Evolutionary conservation across 2,329 filamentous ascomycete species (phyloP), one percentile per base, ranked within the genome.

Genomic region (Lecanicillium sp.): DNA sequence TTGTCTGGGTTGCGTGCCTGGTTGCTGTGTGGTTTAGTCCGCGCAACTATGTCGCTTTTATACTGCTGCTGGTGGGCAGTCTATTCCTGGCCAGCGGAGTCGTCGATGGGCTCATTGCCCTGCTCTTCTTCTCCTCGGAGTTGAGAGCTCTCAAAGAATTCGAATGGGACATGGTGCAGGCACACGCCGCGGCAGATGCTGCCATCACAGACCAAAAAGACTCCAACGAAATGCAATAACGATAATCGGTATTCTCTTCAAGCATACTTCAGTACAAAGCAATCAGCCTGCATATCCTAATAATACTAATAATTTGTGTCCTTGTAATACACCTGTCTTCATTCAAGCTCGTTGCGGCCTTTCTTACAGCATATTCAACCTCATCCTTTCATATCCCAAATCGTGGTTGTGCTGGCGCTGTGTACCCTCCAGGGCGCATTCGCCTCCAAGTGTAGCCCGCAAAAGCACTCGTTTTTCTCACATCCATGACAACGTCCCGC

Each of bases 21-120:
- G 66, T 92, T 1, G 89, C 76, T 5, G 77, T 94, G 3, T 97
- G 89, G 88, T 96, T 87, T 76, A 80, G 79, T 36, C 84, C 84
- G 7, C 65, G 67, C 40, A 82, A 84, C 44, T 94, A 79, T 47
- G 80, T 92, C 5, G 68, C 84, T 1, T 96, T 96, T 55, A 67
- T 92, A 8, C 68, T 97, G 36, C 77, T 88, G 61, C 61, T 97
- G 3, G 55, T 94, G 15, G 85, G 83, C 55, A 87, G 82, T n/a
- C 59, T 97, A 13, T 78, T 80, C 3, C 70, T 97, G 25, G 74
- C 74, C 13, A 79, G 81, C 4, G 90, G 90, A 0, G 75, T 87
- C 3, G 58, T 96, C 15, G 86, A 96, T 55, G 89, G 90, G 0
- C 62, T 97, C 29, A 85, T 97, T 57, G 84, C 88, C 0, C 73